A percentile compares a stretch with the other conserved stretches of the same genome.
Conservation (phyloP, 2,329 filamentous ascomycete genomes). For the Ceratocystis cacaofunesta region DNA sequence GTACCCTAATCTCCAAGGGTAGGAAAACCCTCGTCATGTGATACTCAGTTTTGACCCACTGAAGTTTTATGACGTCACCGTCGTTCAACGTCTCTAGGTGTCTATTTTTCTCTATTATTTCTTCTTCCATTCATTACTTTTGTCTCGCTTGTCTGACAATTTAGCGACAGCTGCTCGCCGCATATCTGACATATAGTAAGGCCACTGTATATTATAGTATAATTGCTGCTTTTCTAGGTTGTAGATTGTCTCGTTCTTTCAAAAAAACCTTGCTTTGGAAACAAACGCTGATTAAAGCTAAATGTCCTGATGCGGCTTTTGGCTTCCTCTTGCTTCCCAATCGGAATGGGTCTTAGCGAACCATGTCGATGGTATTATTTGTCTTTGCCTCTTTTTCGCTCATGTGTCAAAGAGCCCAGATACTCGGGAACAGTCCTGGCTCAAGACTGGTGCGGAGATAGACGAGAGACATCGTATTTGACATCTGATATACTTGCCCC, state of each 20-base stretch:
- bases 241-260: no score
- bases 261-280: not conserved
- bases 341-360: not conserved
- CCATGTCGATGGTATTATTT: not conserved
- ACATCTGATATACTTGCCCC: no score
- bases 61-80: no score
- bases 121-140: no score
- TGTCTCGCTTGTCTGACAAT: no score
- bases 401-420: not conserved
- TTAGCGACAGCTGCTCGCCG: no score
- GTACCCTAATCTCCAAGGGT: no score
- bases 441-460: not conserved
- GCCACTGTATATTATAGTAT: not conserved
- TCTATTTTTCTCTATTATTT: no score
- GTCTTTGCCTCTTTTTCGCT: not conserved
- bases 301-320: not conserved
- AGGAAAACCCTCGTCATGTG: not conserved
- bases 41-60: not conserved
- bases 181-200: no score
- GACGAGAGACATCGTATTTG: not conserved
- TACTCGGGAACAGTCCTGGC: not conserved
- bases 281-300: not conserved
- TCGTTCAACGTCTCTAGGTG: no score
- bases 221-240: not conserved
- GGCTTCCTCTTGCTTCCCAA: not conserved